Evolutionary conservation across 139 green algal genomes (phyloP).

Genomic region (Micromonas pusilla): DNA sequence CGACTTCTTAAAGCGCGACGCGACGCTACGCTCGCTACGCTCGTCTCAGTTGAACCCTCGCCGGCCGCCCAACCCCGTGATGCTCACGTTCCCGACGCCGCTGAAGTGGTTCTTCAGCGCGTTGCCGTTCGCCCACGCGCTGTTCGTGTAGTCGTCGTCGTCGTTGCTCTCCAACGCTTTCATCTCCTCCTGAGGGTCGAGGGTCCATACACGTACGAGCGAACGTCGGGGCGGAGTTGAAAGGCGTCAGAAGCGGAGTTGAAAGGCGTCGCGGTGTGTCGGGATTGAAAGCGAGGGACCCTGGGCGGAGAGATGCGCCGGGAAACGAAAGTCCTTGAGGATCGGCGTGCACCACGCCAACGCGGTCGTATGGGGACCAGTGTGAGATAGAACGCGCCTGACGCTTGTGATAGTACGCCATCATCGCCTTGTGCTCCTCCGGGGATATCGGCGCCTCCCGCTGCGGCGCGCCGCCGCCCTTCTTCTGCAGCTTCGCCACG

Average conservation of each 20-base stretch:
- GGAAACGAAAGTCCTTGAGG: too few relatives aligned
- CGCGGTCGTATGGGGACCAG: too few relatives aligned
- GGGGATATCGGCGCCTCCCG: conserved; percentile 55
- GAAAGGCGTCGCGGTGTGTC: too few relatives aligned
- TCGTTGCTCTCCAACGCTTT: conserved; percentile 59
- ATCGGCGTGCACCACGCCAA: too few relatives aligned
- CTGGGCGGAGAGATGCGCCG: too few relatives aligned
- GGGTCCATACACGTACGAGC: background rate
- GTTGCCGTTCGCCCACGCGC: conserved; percentile 61
- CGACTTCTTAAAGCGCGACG: too few relatives aligned
- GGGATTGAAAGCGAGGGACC: too few relatives aligned
- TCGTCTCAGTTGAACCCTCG: background rate
- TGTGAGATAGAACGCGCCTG: conserved; percentile 58
- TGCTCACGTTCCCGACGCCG: conserved; percentile 49
- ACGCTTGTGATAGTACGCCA: conserved; percentile 79
- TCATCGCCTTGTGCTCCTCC: conserved; percentile 79
- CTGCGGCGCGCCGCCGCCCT: conserved; percentile 55
- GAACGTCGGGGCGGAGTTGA: too few relatives aligned
- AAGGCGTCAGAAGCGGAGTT: too few relatives aligned
- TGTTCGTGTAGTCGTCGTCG: conserved; percentile 62
- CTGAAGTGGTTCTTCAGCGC: conserved; percentile 64
- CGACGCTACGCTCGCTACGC: too few relatives aligned
- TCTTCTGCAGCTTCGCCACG: conserved; percentile 66
- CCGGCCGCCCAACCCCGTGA: conserved; percentile 31
- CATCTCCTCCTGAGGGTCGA: conserved; percentile 1